Evolutionary conservation across 208 protist species (phyloP).

Genomic region (Trypanosoma theileri): DNA sequence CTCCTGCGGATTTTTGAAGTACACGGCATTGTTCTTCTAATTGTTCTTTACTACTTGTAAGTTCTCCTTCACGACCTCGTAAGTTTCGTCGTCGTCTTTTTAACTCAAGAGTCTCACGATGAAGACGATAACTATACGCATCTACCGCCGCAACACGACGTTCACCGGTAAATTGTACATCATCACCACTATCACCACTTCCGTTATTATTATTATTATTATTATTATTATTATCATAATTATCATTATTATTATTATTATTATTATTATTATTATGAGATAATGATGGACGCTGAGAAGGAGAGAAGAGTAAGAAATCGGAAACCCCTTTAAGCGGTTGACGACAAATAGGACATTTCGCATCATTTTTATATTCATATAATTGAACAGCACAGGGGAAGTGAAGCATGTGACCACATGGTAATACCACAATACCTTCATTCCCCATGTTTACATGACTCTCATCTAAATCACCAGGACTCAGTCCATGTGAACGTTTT

Average conservation of each 20-base stretch:
- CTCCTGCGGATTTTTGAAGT: conserved; percentile 37
- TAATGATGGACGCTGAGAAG: conserved; percentile 25
- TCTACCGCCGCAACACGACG: conserved; percentile 39
- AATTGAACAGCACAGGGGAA: conserved; percentile 70
- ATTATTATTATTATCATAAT: conserved; percentile 26
- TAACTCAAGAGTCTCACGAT: conserved; percentile 34
- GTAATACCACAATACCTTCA: conserved; percentile 30
- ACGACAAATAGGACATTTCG: conserved; percentile 76
- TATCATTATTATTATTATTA: not conserved
- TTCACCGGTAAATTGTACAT: conserved; percentile 39
- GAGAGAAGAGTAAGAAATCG: conserved; percentile 55
- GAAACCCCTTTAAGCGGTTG: conserved; percentile 23
- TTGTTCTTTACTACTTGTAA: conserved; percentile 41
- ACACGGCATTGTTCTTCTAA: conserved; percentile 62
- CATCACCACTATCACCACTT: conserved; percentile 34
- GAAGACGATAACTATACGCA: conserved; percentile 53
- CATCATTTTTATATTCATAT: conserved; percentile 44
- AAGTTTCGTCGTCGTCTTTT: conserved; percentile 38
- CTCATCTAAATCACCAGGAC: not conserved
- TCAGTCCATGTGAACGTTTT: conserved; percentile 12
- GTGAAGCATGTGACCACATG: conserved; percentile 81
- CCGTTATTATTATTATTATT: conserved; percentile 10
- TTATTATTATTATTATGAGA: conserved; percentile 10
- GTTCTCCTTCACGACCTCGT: conserved; percentile 37
- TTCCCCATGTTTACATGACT: not conserved